Evolutionary conservation across 257 asterid genomes (phyloP).

Genomic region (Fraxinus americana): DNA sequence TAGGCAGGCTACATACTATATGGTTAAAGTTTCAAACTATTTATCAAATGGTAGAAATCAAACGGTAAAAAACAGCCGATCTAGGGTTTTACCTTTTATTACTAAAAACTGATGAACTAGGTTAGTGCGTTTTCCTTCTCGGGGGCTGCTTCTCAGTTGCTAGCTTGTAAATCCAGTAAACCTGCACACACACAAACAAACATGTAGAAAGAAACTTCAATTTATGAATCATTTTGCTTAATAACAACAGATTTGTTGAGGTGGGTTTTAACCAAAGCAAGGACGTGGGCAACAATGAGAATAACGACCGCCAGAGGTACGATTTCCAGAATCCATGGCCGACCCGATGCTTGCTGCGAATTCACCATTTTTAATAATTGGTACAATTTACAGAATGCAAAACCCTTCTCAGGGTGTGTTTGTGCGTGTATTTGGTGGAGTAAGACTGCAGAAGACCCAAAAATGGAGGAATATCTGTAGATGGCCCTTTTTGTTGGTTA

Average conservation of each 20-base stretch:
- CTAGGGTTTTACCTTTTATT: not conserved
- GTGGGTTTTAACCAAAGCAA: slow-evolving; percentile 49
- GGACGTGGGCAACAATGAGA: slow-evolving; percentile 55
- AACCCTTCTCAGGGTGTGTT: slow-evolving; percentile 30
- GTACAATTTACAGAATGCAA: slow-evolving; percentile 6
- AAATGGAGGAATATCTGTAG: not conserved
- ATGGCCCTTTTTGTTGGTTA: not conserved
- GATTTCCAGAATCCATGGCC: slow-evolving; percentile 62
- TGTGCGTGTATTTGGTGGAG: not conserved
- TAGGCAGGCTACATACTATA: not conserved
- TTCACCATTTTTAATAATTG: slow-evolving; percentile 41
- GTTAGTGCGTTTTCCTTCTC: slow-evolving; percentile 57
- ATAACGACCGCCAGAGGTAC: slow-evolving; percentile 52
- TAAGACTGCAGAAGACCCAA: not conserved
- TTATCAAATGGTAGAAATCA: not conserved
- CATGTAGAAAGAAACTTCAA: slow-evolving; percentile 1
- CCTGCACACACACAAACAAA: slow-evolving; percentile 40
- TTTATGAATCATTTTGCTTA: not conserved
- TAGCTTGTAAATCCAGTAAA: slow-evolving; percentile 79
- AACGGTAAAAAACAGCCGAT: not conserved
- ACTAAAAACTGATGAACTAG: not conserved
- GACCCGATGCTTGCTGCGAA: slow-evolving; percentile 34
- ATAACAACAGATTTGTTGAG: not conserved
- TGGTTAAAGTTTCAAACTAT: not conserved
- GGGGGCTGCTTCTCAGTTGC: slow-evolving; percentile 77